These are phyloP conservation scores for Penicillium arizonense DNA, from an alignment of 495 filamentous ascomycete genomes.

Conservation along the genomic window DNA sequence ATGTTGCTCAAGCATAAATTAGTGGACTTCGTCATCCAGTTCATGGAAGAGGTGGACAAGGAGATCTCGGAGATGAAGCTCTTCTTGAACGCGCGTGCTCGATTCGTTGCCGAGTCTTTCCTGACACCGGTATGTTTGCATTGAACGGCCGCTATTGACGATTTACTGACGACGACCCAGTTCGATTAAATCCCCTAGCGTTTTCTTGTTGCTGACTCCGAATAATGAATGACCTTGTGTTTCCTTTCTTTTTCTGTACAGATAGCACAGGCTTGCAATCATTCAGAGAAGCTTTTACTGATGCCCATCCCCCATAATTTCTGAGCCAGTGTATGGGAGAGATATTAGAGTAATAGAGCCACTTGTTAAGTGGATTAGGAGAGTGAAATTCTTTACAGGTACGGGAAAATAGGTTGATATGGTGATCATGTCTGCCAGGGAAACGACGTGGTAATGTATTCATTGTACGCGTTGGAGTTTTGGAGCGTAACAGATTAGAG, in stretches of 20 bases:
- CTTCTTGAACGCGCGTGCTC: conserved; percentile 94
- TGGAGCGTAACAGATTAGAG: too few species aligned
- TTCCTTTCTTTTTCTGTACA: conserved; percentile 14
- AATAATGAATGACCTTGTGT: conserved; percentile 21
- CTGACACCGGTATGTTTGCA: conserved; percentile 75
- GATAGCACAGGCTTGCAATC: conserved; percentile 14
- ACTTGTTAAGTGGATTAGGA: too few species aligned
- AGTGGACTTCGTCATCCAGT: conserved; percentile 97
- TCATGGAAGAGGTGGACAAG: conserved; percentile 99
- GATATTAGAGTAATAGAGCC: not conserved
- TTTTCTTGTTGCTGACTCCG: conserved; percentile 9
- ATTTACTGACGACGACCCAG: conserved; percentile 17
- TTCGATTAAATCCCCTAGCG: conserved; percentile 37
- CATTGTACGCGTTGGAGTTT: too few species aligned
- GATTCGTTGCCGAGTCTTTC: conserved; percentile 98
- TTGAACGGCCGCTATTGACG: not conserved
- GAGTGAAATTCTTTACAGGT: too few species aligned
- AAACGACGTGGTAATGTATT: too few species aligned
- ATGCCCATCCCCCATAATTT: conserved; percentile 4
- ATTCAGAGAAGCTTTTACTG: conserved; percentile 2
- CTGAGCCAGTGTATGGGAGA: not conserved
- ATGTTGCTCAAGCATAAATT: conserved; percentile 98
- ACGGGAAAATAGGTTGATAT: too few species aligned
- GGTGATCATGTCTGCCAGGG: too few species aligned
- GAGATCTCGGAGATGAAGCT: conserved; percentile 99